These are phyloP conservation scores for Podospora anserina DNA, from an alignment of 495 filamentous ascomycete species.

Conservation along the genomic window DNA sequence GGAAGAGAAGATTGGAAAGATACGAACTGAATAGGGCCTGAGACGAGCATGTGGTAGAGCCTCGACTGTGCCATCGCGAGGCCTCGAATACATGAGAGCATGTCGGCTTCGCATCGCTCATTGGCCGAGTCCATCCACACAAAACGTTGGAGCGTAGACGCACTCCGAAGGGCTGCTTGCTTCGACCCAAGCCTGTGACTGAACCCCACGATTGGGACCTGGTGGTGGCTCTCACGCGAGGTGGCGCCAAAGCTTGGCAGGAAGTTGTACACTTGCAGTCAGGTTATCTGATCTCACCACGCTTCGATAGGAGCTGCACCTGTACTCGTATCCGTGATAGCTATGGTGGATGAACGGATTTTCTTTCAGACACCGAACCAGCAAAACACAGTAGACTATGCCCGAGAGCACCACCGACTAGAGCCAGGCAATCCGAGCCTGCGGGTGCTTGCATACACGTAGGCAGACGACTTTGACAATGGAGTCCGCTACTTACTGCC, in stretches of 20 bases:
- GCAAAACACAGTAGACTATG: background rate
- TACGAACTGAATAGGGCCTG: background rate
- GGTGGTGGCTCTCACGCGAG: slow-evolving; percentile 16
- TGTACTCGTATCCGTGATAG: background rate
- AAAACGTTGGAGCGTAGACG: background rate
- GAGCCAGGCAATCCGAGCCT: background rate
- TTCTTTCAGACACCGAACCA: background rate
- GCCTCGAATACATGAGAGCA: background rate
- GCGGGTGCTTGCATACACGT: background rate
- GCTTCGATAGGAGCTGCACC: background rate
- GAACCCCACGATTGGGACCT: slow-evolving; percentile 14
- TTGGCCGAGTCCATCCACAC: background rate
- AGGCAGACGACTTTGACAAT: background rate
- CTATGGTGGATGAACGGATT: background rate
- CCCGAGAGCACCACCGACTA: too few relatives aligned
- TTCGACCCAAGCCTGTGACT: slow-evolving; percentile 6
- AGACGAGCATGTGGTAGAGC: background rate
- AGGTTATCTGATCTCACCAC: background rate
- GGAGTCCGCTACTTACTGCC: background rate
- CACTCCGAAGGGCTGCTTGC: background rate
- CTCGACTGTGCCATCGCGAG: background rate
- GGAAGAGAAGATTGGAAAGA: background rate
- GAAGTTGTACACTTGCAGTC: background rate
- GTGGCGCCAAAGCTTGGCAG: slow-evolving; percentile 18
- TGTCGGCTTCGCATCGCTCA: background rate